A percentile compares a stretch with the other conserved stretches of the same genome.
Evolutionary conservation across 2,329 filamentous ascomycete genomes (phyloP).

Genomic region (Pleoardoris graminearum): DNA sequence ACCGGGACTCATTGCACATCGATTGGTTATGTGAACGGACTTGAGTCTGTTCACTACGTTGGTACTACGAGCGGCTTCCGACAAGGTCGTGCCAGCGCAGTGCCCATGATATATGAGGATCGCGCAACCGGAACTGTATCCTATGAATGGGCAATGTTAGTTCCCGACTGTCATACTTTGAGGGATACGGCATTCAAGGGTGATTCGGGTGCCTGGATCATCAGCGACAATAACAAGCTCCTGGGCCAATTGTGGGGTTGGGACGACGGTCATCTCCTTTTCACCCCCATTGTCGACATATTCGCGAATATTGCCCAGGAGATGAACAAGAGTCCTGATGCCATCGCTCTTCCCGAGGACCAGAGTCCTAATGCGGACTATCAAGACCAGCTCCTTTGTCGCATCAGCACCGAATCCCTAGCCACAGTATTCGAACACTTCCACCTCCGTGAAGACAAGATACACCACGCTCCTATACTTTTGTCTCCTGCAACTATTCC

Average conservation of each 20-base stretch:
- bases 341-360: not conserved
- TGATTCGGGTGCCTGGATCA: constrained; percentile 17
- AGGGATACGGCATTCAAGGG: constrained; percentile 8
- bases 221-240: constrained; percentile 10
- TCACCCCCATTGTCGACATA: constrained; percentile 13
- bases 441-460: no score
- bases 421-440: not conserved
- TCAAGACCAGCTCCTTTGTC: not conserved
- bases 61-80: constrained; percentile 11
- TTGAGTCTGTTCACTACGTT: constrained; percentile 8
- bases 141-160: constrained; percentile 13
- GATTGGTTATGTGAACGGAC: not conserved
- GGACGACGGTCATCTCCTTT: constrained; percentile 10
- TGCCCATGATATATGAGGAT: not conserved
- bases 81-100: constrained; percentile 7
- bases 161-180: not conserved
- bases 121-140: not conserved
- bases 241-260: constrained; percentile 15
- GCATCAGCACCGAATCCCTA: not conserved
- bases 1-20: not conserved
- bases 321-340: not conserved
- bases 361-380: not conserved
- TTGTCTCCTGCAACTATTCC: not conserved
- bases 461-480: not conserved
- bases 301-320: constrained; percentile 12